Conservation (phyloP, 2,329 filamentous ascomycete species). For the Fusarium sp. region DNA sequence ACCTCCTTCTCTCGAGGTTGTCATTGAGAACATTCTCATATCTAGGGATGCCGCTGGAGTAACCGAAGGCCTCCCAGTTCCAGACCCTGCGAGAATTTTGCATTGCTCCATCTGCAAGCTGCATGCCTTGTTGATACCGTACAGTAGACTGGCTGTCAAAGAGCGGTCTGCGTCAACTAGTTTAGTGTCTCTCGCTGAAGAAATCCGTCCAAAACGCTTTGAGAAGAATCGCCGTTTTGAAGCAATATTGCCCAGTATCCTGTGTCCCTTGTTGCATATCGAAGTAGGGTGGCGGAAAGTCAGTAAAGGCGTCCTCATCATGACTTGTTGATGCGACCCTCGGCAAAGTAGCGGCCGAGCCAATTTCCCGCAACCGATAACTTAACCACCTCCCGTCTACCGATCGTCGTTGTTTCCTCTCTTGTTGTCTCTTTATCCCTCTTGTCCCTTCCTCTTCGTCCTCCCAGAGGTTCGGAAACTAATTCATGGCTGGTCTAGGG, state of each 20-base stretch:
- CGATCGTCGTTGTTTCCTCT: slow-evolving; percentile 35
- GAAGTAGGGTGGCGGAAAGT: slow-evolving; percentile 10
- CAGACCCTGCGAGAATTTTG: slow-evolving; percentile 35
- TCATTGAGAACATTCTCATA: slow-evolving; percentile 11
- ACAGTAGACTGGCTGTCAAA: slow-evolving; percentile 45
- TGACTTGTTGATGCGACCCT: slow-evolving; percentile 11
- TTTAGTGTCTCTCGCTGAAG: slow-evolving; percentile 32
- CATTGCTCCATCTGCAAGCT: slow-evolving; percentile 30
- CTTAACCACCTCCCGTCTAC: neutral
- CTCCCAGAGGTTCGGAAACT: slow-evolving; percentile 24
- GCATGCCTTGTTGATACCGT: slow-evolving; percentile 43
- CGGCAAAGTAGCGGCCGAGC: slow-evolving; percentile 21
- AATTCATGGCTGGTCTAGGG: slow-evolving; percentile 30
- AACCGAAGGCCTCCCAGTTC: slow-evolving; percentile 33
- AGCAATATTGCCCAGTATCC: slow-evolving; percentile 12
- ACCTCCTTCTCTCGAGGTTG: neutral
- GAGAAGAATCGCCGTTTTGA: slow-evolving; percentile 5
- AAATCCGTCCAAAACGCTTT: slow-evolving; percentile 30
- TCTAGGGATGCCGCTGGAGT: slow-evolving; percentile 24
- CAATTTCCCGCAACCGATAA: slow-evolving; percentile 17
- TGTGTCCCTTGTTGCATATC: slow-evolving; percentile 23
- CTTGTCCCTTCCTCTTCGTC: slow-evolving; percentile 17
- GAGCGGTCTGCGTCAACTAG: slow-evolving; percentile 48
- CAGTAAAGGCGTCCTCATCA: slow-evolving; percentile 2
- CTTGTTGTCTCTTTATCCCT: slow-evolving; percentile 36